Base-by-base conservation (phyloP, 805 yeast species). In the Myxozyma melibiosi region DNA sequence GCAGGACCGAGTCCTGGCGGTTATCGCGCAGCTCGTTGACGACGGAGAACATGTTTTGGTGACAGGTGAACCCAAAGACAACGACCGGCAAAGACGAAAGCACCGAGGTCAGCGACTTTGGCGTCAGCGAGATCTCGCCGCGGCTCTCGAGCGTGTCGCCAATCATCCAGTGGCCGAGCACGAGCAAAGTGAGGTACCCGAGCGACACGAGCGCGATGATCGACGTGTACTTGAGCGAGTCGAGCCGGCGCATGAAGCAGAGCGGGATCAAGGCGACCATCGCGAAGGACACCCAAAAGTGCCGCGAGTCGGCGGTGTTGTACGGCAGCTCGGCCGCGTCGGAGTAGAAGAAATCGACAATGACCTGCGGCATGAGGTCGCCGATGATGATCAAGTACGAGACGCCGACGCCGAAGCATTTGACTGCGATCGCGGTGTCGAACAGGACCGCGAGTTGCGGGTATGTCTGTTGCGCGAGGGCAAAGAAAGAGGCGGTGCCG, bases 1-100 rank as follows among this genome's bases (percentile, higher is more conserved):
- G 71, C 55, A 76, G 73, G 58, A 84, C 74, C 33, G 73, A 75
- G 5, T 68, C 57, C n/a, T 80, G 73, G 0, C 86, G 74, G 59
- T 78, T 79, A 63, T 83, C 83, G 30, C 71, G 72, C 28, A 91
- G 79, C 73, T 92, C 98, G 67, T 91, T 92, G 53, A 90, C 81
- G 53, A 91, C 81, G 0, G 96, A 83, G 67, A 89, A 90, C 90
- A 89, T 89, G 73, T 92, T 92, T 71, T 92, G 97, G 68, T 92
- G 97, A 67, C 97, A 94, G 0, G 98, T 92, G 72, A 84, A 92
- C 0, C 97, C 96, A 76, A 92, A 91, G 13, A 92, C 92, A 65
- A 90, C 84, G 62, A 91, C 87, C n/a, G 97, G 95, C 69, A 91
- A 83, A 9, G 94, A 83, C 24, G 86, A 78, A 18, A 91, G 77